These are phyloP conservation scores for Chlamydomonas sphaeroides DNA, from an alignment of 139 green algal genomes.

Conservation along the genomic window DNA sequence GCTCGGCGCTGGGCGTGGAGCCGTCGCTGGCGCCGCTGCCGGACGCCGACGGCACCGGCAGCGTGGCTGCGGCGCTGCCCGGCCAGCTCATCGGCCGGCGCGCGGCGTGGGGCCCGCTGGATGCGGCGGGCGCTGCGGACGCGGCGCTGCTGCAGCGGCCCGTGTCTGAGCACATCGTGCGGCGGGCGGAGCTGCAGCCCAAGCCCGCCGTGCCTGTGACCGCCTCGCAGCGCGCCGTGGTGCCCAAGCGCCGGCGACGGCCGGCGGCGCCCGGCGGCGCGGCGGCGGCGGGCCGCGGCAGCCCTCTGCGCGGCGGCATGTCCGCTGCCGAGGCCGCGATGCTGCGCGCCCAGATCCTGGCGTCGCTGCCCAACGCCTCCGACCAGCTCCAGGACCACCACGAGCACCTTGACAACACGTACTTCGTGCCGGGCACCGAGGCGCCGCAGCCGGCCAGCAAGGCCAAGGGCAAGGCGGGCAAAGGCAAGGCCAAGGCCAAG, in stretches of 20 bases:
- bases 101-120: conserved; percentile 16
- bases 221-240: background rate
- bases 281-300: too few relatives aligned
- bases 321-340: too few relatives aligned
- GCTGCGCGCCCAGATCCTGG: background rate
- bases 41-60: background rate
- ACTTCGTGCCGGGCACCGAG: too few relatives aligned
- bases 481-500: background rate
- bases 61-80: background rate
- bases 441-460: too few relatives aligned
- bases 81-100: conserved; percentile 5
- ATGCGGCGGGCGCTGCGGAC: background rate
- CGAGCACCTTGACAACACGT: background rate
- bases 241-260: background rate
- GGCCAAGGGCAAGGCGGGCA: background rate
- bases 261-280: background rate
- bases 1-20: background rate
- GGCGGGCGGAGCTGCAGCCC: conserved; percentile 3
- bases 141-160: too few relatives aligned
- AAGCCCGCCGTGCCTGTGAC: background rate
- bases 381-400: background rate
- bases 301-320: too few relatives aligned
- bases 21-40: background rate
- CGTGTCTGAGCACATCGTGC: background rate
- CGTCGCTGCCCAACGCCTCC: background rate